phyloP scores from a whole-genome alignment of 2,329 filamentous ascomycete genomes.

The Epichloe gansuensis region DNA sequence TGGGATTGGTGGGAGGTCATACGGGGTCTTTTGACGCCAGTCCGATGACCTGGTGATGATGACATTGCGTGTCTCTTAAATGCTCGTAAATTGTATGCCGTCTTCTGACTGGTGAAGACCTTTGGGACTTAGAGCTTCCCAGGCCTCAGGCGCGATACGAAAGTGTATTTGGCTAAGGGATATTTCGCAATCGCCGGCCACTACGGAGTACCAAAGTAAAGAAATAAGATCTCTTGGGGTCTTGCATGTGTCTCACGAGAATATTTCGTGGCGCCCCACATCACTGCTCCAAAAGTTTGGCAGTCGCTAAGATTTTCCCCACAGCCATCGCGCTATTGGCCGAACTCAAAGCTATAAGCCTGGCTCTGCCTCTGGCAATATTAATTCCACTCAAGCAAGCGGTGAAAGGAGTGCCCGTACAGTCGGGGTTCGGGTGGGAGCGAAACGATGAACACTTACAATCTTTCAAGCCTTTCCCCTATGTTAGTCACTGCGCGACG shows the following conservation, averaged over 20 bases:
- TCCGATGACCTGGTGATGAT: conserved; percentile 26
- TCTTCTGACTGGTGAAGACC: too few relatives aligned
- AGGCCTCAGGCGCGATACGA: not conserved
- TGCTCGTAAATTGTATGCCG: not conserved
- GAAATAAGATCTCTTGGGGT: not conserved
- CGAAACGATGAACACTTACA: too few relatives aligned
- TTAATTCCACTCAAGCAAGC: not conserved
- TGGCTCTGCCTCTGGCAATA: not conserved
- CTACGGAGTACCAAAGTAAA: too few relatives aligned
- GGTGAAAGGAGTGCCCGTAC: not conserved
- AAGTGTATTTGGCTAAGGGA: not conserved
- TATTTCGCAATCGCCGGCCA: not conserved
- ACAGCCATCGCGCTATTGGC: not conserved
- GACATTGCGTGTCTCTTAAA: conserved; percentile 19
- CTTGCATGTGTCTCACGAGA: not conserved
- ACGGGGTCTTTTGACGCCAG: conserved; percentile 32
- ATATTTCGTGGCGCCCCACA: conserved; percentile 1
- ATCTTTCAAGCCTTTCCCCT: too few relatives aligned
- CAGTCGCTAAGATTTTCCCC: not conserved
- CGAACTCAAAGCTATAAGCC: not conserved
- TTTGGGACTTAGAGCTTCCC: not conserved
- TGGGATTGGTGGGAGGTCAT: conserved; percentile 12
- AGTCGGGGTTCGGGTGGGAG: too few relatives aligned
- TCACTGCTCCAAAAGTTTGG: not conserved
- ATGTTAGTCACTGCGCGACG: too few relatives aligned